Evolutionary conservation across 768 basidiomycete species (phyloP).

Genomic region (Boletus tomentosulus): DNA sequence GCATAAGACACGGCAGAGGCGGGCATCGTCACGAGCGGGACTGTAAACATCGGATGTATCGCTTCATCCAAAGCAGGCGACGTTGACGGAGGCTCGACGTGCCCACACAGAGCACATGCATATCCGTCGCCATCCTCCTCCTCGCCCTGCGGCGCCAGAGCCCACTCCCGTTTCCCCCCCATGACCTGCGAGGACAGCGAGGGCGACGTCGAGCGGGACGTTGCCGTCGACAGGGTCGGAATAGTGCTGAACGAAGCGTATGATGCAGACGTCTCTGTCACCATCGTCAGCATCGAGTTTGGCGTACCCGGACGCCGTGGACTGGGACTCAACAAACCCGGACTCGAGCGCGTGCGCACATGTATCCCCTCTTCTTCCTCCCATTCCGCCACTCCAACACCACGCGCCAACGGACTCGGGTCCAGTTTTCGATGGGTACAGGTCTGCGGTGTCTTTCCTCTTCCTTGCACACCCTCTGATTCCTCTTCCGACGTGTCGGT

Average conservation of each 20-base stretch:
- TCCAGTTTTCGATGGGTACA: slow-evolving; percentile 5
- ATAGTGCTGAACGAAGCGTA: slow-evolving; percentile 21
- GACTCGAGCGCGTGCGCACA: not conserved
- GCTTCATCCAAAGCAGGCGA: not conserved
- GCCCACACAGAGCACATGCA: slow-evolving; percentile 20
- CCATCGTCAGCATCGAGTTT: slow-evolving; percentile 18
- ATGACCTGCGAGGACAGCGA: not conserved
- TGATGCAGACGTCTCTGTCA: slow-evolving; percentile 19
- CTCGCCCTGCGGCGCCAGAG: not conserved
- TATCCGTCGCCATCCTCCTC: not conserved
- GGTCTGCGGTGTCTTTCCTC: not conserved
- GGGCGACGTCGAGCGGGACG: slow-evolving; percentile 18
- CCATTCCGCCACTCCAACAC: not conserved
- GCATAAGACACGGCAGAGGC: not conserved
- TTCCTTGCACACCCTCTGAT: not conserved
- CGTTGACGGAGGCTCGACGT: not conserved
- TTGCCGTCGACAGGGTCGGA: slow-evolving; percentile 9
- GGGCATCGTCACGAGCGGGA: slow-evolving; percentile 26
- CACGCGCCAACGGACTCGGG: slow-evolving; percentile 6
- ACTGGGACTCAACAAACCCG: slow-evolving; percentile 1
- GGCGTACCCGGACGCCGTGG: slow-evolving; percentile 17
- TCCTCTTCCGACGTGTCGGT: slow-evolving; percentile 20
- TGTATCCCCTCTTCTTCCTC: slow-evolving; percentile 6
- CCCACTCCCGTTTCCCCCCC: not conserved
- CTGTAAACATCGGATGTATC: slow-evolving; percentile 29